A percentile compares a stretch with the other conserved stretches of the same genome.
Evolutionary conservation across 2,329 filamentous ascomycete genomes (phyloP).

Genomic region (Microdochium nivale): DNA sequence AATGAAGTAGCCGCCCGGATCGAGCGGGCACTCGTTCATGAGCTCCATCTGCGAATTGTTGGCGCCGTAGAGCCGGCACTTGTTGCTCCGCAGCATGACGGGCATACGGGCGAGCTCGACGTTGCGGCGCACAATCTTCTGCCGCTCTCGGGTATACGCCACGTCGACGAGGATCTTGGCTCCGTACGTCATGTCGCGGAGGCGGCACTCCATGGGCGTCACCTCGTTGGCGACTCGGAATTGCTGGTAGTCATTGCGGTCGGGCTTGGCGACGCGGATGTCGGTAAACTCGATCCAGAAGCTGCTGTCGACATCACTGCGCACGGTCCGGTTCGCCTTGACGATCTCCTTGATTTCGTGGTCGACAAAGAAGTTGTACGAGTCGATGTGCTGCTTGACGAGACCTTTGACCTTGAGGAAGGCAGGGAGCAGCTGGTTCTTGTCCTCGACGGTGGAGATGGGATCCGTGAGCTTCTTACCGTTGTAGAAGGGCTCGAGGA

Average conservation of each 20-base stretch:
- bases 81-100: conserved; percentile 93
- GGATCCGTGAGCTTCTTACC: conserved; percentile 59
- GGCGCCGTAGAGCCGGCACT: conserved; percentile 78
- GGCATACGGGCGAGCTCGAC: conserved; percentile 85
- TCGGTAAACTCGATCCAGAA: conserved; percentile 93
- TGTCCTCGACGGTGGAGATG: conserved; percentile 65
- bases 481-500: conserved; percentile 59
- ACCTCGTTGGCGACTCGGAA: conserved; percentile 64
- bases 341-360: conserved; percentile 96
- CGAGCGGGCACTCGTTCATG: conserved; percentile 91
- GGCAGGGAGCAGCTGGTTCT: conserved; percentile 95
- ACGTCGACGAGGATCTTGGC: conserved; percentile 92
- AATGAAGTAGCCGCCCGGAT: conserved; percentile 96
- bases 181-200: conserved; percentile 96
- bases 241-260: conserved; percentile 68
- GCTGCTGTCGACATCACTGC: conserved; percentile 84
- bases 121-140: conserved; percentile 63
- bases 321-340: conserved; percentile 77
- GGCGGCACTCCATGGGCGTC: conserved; percentile 90
- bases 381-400: conserved; percentile 97
- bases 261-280: conserved; percentile 77
- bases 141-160: conserved; percentile 75
- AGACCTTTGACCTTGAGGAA: conserved; percentile 96
- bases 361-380: conserved; percentile 97
- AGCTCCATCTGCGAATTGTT: conserved; percentile 81